Percentiles rank a stretch among this genome's conserved stretches.
phyloP scores from a whole-genome alignment of 495 filamentous ascomycete genomes.

The Daldinia caldariorum region DNA sequence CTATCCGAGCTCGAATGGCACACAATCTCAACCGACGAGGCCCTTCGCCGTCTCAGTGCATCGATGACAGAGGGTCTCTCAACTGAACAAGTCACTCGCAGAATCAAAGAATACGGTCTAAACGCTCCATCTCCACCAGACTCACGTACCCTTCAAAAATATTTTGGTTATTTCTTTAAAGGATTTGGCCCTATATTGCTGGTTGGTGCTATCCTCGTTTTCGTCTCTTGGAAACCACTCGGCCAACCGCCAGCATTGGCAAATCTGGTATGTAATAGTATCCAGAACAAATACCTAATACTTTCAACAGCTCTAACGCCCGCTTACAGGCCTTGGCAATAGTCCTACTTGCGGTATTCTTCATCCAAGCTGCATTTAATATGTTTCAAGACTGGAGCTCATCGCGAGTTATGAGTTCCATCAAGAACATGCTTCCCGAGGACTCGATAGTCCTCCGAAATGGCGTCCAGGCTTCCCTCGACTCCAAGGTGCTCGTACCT shows the following conservation, averaged over 20 bases:
- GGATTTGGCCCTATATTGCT: slow-evolving; percentile 75
- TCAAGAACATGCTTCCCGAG: slow-evolving; percentile 74
- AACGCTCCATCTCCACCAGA: slow-evolving; percentile 69
- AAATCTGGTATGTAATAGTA: slow-evolving; percentile 58
- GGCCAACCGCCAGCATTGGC: slow-evolving; percentile 70
- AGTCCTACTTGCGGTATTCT: slow-evolving; percentile 70
- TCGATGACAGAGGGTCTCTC: slow-evolving; percentile 63
- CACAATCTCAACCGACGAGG: slow-evolving; percentile 61
- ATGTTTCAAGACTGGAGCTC: slow-evolving; percentile 72
- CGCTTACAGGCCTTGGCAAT: slow-evolving; percentile 66
- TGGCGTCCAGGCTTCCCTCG: slow-evolving; percentile 57
- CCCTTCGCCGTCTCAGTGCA: slow-evolving; percentile 63
- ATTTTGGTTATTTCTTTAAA: slow-evolving; percentile 74
- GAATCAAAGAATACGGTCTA: slow-evolving; percentile 65
- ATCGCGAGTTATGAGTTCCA: slow-evolving; percentile 70
- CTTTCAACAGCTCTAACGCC: background rate
- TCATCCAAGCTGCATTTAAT: slow-evolving; percentile 76
- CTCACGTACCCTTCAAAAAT: slow-evolving; percentile 64
- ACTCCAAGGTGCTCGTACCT: slow-evolving; percentile 69
- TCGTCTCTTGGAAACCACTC: slow-evolving; percentile 75
- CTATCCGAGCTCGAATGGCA: slow-evolving; percentile 65
- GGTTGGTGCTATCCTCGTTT: slow-evolving; percentile 69
- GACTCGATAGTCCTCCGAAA: slow-evolving; percentile 70
- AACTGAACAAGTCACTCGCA: slow-evolving; percentile 55
- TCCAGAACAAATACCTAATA: background rate